Conservation (phyloP, 1,139 yeast genomes). For the Arxiozyma slooffiae region DNA sequence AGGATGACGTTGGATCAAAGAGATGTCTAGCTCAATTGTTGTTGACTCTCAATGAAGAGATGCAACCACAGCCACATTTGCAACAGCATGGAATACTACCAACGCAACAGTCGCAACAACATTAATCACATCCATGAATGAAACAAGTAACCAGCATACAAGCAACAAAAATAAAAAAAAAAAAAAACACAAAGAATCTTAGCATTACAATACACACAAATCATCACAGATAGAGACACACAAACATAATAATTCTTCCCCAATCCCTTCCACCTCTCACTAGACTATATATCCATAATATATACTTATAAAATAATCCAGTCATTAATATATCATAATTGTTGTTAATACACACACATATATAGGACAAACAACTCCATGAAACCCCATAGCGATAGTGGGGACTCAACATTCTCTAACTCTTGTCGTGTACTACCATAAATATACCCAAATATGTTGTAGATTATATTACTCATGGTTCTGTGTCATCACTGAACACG, state of each 20-base stretch:
- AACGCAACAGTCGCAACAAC: too few relatives aligned
- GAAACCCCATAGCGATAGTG: background rate
- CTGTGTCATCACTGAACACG: background rate
- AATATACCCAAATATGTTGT: too few relatives aligned
- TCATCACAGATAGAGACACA: background rate
- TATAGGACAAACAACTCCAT: background rate
- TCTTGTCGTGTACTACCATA: too few relatives aligned
- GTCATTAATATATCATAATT: background rate
- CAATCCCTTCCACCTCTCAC: background rate
- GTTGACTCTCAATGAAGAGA: slow-evolving; percentile 43
- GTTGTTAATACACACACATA: background rate
- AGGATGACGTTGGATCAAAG: slow-evolving; percentile 83
- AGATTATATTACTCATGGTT: too few relatives aligned
- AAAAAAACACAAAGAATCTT: too few relatives aligned
- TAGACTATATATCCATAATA: background rate
- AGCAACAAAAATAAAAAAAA: too few relatives aligned
- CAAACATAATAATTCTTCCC: background rate
- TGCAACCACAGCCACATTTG: slow-evolving; percentile 5
- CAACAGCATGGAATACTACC: slow-evolving; percentile 5
- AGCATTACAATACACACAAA: too few relatives aligned
- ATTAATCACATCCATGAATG: slow-evolving; percentile 1
- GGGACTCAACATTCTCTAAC: background rate
- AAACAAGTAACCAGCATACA: background rate
- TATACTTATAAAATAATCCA: background rate
- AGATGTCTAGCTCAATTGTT: slow-evolving; percentile 78